A percentile compares a stretch with the other conserved stretches of the same genome.
phyloP scores from a whole-genome alignment of 257 asterid species.

The Ajuga chamaepitys region DNA sequence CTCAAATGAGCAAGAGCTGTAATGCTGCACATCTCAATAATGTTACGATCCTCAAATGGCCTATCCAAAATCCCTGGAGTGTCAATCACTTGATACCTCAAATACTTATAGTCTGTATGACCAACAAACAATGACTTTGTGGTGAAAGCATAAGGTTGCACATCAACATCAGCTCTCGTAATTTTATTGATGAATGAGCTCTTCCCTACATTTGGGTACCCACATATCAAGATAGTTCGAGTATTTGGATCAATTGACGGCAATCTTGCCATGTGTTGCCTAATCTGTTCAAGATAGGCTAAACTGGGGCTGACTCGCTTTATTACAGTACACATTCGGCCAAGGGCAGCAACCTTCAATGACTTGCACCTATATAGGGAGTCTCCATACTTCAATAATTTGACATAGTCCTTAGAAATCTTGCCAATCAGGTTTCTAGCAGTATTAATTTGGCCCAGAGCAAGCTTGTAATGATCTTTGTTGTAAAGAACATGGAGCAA shows the following conservation, averaged over 20 bases:
- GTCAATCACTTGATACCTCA: slow-evolving; percentile 93
- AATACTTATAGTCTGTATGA: slow-evolving; percentile 83
- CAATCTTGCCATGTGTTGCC: slow-evolving; percentile 94
- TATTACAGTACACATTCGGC: slow-evolving; percentile 89
- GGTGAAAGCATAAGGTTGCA: slow-evolving; percentile 94
- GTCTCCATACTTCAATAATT: slow-evolving; percentile 79
- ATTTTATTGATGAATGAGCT: slow-evolving; percentile 92
- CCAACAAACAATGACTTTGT: slow-evolving; percentile 94
- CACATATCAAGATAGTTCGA: slow-evolving; percentile 92
- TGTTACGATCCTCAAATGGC: slow-evolving; percentile 96
- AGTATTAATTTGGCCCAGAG: slow-evolving; percentile 89
- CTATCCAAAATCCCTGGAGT: slow-evolving; percentile 94
- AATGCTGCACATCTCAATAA: slow-evolving; percentile 97
- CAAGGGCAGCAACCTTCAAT: slow-evolving; percentile 89
- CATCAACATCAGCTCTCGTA: slow-evolving; percentile 95
- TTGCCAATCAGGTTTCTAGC: slow-evolving; percentile 82
- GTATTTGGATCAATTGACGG: slow-evolving; percentile 97
- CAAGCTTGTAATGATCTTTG: slow-evolving; percentile 97
- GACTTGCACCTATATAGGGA: slow-evolving; percentile 88
- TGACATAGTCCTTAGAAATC: slow-evolving; percentile 79
- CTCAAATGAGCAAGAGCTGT: slow-evolving; percentile 95
- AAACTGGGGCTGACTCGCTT: slow-evolving; percentile 84
- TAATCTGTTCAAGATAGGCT: slow-evolving; percentile 94
- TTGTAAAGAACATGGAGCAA: slow-evolving; percentile 90
- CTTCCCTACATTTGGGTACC: slow-evolving; percentile 97